Evolutionary conservation across 495 filamentous ascomycete species (phyloP), one percentile per base, ranked within the genome.

Genomic region (Podospora tetraspora): DNA sequence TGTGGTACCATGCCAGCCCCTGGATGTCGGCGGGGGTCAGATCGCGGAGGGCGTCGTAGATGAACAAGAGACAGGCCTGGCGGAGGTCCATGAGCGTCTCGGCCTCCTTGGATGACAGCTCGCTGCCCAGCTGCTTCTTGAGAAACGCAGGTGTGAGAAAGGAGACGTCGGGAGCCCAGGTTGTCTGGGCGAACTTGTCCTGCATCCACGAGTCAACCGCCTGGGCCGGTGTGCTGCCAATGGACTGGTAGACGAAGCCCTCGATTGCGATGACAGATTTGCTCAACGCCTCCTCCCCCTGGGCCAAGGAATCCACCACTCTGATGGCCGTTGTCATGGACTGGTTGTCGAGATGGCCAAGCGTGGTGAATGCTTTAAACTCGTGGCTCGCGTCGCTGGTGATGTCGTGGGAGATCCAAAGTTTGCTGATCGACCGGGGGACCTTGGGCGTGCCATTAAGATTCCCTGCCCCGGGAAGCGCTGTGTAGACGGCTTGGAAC

Each of bases 401-500:
- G 32, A 76, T 71, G 23, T 68, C 64, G 3, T 71, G 67, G 7
- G 75, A 56, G 3, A 77, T 58, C 74, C 74, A 76, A 0, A 77
- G 59, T 43, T 68, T 73, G 12, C 68, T 59, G 61, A 77, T 75
- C 0, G 70, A 73, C 0, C 65, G 62, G 0, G 75, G 75, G 0
- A 77, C 72, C 43, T 73, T 74, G 43, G 74, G 72, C 0, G 63
- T 66, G 12, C 69, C 56, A 1, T 24, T 12, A 0, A 27, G 57
- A 13, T 43, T 70, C 12, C 69, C 73, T 8, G 75, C 70, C 29
- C 67, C 69, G 11, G 73, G 68, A 13, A 70, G 32, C 16, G 68
- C 62, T 19, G 76, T 72, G 67, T 75, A 73, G 61, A 75, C 72
- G 4, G 74, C 71, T 29, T 83, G 80, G 25, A 82, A 75, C 0